Evolutionary conservation across 495 filamentous ascomycete species (phyloP).

Genomic region (Penicillium alfredii): DNA sequence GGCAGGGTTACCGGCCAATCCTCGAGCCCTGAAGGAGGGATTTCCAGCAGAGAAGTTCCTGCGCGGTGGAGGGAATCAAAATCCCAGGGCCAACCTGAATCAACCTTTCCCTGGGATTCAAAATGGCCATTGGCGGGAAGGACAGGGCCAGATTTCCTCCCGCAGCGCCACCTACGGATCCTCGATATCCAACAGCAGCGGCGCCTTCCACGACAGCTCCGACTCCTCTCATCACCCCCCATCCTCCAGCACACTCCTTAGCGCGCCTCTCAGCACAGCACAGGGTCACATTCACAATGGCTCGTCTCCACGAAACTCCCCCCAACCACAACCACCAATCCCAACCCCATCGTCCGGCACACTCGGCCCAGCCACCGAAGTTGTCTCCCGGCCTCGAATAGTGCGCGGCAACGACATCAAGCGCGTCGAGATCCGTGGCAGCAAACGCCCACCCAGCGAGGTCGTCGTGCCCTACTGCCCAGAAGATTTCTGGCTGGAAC

Average conservation of each 20-base stretch:
- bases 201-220: slow-evolving; percentile 5
- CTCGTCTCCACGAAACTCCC: not conserved
- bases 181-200: slow-evolving; percentile 11
- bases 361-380: slow-evolving; percentile 19
- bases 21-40: slow-evolving; percentile 31
- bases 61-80: slow-evolving; percentile 2
- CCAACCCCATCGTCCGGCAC: slow-evolving; percentile 5
- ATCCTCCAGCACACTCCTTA: slow-evolving; percentile 5
- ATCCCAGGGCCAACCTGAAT: too few relatives aligned
- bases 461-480: slow-evolving; percentile 27
- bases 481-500: slow-evolving; percentile 30
- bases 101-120: too few relatives aligned
- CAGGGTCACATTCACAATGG: slow-evolving; percentile 2
- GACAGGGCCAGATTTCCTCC: too few relatives aligned
- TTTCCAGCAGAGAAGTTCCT: slow-evolving; percentile 16
- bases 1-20: slow-evolving; percentile 35
- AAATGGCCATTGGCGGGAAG: too few relatives aligned
- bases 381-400: slow-evolving; percentile 31
- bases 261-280: slow-evolving; percentile 4
- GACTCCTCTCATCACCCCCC: slow-evolving; percentile 3
- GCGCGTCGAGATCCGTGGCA: slow-evolving; percentile 28
- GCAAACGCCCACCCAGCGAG: slow-evolving; percentile 23
- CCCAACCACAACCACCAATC: not conserved
- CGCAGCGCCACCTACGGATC: not conserved
- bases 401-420: slow-evolving; percentile 34